Evolutionary conservation across 2,329 filamentous ascomycete species (phyloP).

Genomic region (Trichoderma sp.): DNA sequence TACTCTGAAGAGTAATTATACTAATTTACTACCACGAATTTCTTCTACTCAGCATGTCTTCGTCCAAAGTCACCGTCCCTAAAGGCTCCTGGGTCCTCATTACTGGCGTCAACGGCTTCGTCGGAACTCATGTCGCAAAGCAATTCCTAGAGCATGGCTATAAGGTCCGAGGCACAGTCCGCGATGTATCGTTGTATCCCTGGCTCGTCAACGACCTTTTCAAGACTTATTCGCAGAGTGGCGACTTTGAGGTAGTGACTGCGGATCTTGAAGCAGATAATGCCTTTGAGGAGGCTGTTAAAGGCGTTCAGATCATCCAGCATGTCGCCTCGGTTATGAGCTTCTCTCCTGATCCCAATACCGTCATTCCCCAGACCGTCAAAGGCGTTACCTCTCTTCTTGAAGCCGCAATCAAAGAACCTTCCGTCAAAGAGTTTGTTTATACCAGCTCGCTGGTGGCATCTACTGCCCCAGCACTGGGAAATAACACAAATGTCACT

Average conservation of each 20-base stretch:
- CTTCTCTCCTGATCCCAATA: neutral
- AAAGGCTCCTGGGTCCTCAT: conserved; percentile 38
- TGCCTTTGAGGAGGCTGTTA: neutral
- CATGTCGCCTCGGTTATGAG: neutral
- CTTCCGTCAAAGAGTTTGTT: conserved; percentile 36
- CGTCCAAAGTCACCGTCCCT: neutral
- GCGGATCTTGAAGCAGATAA: neutral
- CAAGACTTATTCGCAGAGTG: neutral
- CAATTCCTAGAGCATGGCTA: conserved; percentile 40
- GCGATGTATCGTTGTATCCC: conserved; percentile 29
- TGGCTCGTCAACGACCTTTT: neutral
- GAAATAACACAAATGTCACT: conserved; percentile 10
- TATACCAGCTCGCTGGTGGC: conserved; percentile 28
- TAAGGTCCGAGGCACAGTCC: conserved; percentile 44
- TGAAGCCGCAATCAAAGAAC: conserved; percentile 38
- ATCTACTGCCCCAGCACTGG: neutral
- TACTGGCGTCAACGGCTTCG: conserved; percentile 44
- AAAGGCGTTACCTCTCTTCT: conserved; percentile 38
- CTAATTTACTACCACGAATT: neutral
- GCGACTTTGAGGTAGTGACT: neutral
- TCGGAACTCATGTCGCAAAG: conserved; percentile 40
- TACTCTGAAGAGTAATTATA: neutral
- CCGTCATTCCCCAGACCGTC: neutral
- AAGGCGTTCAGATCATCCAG: neutral
- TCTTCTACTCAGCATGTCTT: neutral